Evolutionary conservation across 2,329 filamentous ascomycete genomes (phyloP), one percentile per base, ranked within the genome.

Genomic region (Fusarium bactridioides): DNA sequence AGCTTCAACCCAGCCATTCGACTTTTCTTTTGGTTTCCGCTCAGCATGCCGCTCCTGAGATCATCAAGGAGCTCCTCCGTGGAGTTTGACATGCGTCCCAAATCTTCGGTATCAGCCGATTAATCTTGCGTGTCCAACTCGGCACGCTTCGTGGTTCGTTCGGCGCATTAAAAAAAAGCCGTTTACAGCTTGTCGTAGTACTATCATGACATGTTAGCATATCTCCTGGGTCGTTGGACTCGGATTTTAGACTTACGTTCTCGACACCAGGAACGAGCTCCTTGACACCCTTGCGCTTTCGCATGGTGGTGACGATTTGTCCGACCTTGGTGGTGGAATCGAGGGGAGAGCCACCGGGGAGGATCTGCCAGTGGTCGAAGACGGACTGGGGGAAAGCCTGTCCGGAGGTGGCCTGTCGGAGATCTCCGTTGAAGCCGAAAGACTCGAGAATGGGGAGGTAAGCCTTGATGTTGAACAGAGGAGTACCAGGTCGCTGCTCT

Each of bases 231-330:
- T 35, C 16, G 41, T 33, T 43, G 6, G 38, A 25, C 33, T 6
- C 10, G 2, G 12, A 29, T 13, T 45, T 31, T 41, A 65, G 75
- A 93, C 94, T 94, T 91, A 96, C 94, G 90, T 98, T 97, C 83
- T 94, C 94, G 88, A 94, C 92, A 84, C 92, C 93, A 80, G 96
- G 95, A 83, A 98, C 93, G 81, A 94, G 90, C 82, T 92, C 87
- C 94, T 99, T 99, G 90, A 99, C 89, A 94, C 95, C 96, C 94
- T 99, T 99, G 87, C 95, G 94, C 92, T 98, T 98, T 84, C 96
- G 94, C 92, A 97, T 97, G 68, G 92, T 90, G 83, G 88, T 87
- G 79, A 98, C 94, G 80, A 98, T 88, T 83, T 90, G 85, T 83
- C 95, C 96, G 80, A 92, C 89, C 90, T 95, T 94, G 82, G 90